Conservation (phyloP, 805 yeast species). For the Candida andamanensis region DNA sequence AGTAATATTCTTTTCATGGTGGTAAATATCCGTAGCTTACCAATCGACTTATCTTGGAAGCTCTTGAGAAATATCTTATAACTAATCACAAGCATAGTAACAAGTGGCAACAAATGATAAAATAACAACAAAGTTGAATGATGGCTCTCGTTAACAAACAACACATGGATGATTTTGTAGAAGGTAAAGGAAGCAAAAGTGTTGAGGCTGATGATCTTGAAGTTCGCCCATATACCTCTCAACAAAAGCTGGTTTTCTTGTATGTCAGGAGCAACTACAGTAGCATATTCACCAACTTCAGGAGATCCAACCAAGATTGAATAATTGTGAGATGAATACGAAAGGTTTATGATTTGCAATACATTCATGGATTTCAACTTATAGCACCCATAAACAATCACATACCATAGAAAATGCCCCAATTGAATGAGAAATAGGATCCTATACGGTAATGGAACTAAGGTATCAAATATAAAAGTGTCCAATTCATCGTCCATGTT, state of each 20-base stretch:
- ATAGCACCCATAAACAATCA: conserved; percentile 36
- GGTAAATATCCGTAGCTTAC: conserved; percentile 39
- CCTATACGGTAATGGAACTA: conserved; percentile 39
- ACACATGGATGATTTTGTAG: conserved; percentile 8
- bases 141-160: conserved; percentile 9
- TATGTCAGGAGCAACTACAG: conserved; percentile 24
- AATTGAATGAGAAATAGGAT: conserved; percentile 44
- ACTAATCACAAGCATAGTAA: conserved; percentile 31
- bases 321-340: conserved; percentile 36
- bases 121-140: conserved; percentile 9
- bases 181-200: conserved; percentile 11
- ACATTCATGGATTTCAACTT: conserved; percentile 40
- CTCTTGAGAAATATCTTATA: conserved; percentile 31
- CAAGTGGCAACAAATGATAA: conserved; percentile 27
- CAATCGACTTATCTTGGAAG: conserved; percentile 20
- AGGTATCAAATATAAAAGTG: conserved; percentile 19
- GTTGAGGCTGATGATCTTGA: conserved; percentile 21
- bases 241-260: conserved; percentile 28
- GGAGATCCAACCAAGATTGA: conserved; percentile 17
- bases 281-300: conserved; percentile 28
- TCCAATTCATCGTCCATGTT: conserved; percentile 11
- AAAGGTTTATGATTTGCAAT: conserved; percentile 36
- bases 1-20: conserved; percentile 48
- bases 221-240: conserved; percentile 29
- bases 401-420: conserved; percentile 53